Evolutionary conservation across 805 yeast species (phyloP).

Genomic region (Metschnikowia henanensis): DNA sequence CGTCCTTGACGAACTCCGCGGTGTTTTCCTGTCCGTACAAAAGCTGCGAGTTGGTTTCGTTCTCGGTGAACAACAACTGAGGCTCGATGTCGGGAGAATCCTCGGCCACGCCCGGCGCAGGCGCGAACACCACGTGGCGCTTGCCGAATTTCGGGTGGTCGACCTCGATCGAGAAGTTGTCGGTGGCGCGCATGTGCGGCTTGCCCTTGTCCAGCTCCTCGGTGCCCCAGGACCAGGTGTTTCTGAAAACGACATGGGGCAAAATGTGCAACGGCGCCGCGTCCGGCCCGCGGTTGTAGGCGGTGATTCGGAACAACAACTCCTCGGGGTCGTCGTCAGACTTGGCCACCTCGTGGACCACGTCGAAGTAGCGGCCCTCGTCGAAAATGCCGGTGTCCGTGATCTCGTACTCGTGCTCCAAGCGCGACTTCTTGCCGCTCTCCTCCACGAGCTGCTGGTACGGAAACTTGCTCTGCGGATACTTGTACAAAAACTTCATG

Average conservation of each 20-base stretch:
- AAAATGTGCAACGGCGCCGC: conserved; percentile 87
- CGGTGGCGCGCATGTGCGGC: conserved; percentile 47
- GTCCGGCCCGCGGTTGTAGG: conserved; percentile 77
- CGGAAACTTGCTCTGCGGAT: conserved; percentile 86
- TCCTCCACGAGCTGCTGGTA: conserved; percentile 70
- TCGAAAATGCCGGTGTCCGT: conserved; percentile 78
- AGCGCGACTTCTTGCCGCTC: conserved; percentile 62
- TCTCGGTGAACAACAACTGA: conserved; percentile 77
- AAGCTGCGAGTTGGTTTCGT: conserved; percentile 74
- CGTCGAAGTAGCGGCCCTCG: conserved; percentile 79
- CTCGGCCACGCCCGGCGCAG: conserved; percentile 74
- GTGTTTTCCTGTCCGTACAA: conserved; percentile 66
- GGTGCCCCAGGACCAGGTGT: conserved; percentile 92
- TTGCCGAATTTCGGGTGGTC: conserved; percentile 70
- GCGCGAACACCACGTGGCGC: conserved; percentile 66
- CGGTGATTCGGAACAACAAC: conserved; percentile 79
- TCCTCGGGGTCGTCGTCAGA: conserved; percentile 80
- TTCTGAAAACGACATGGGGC: conserved; percentile 83
- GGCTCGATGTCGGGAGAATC: conserved; percentile 71
- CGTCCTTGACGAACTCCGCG: conserved; percentile 73
- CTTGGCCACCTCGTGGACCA: conserved; percentile 88
- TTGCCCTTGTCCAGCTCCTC: conserved; percentile 46
- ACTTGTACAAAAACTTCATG: conserved; percentile 88
- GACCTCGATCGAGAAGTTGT: conserved; percentile 52
- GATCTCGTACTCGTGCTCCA: conserved; percentile 76